Evolutionary conservation across 345 rosid species (phyloP), one percentile per base, ranked within the genome.

Genomic region (Populus ilicifolia): DNA sequence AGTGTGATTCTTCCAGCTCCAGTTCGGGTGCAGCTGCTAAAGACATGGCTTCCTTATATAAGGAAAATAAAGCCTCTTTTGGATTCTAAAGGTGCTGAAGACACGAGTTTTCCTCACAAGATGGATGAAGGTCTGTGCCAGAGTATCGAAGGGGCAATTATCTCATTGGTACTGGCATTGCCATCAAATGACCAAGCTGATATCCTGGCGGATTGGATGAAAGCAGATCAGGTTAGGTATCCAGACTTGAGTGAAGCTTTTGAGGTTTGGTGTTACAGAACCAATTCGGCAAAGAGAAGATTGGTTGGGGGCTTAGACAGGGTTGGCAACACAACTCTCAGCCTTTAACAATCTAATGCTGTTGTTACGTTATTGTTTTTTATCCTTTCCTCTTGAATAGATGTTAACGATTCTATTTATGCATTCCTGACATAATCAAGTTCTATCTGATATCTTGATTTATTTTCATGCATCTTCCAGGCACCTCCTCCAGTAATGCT

Each of bases 201-300:
- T 23, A 90, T 93, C 9, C 86, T 95, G 38, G 88, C 93, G 27
- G 99, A 90, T 69, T 96, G 99, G 99, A 89, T 96, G 92, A 82
- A 79, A 72, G 82, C 80, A 0, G 91, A 89, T 71, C 88, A 89
- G 77, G 86, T 84, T 41, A 88, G 72, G 83, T 96, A 86, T 83
- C 98, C 98, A 0, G 99, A 96, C 83, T 80, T 96, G 83, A 93
- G 91, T 30, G 99, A 96, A 84, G 99, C 97, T 0, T 96, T 96
- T 41, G 99, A 96, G 79, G 87, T 96, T 75, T 93, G 99, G 98
- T 92, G 97, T 79, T 93, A 89, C 80, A 88, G 99, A 86, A 90
- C 89, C 79, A 96, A 96, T 83, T 93, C 99, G 30, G 97, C 99
- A 54, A 93, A 89, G 89, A 89, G 98, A 90, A 90, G 96, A 82